A percentile compares a stretch with the other conserved stretches of the same genome.
Conservation (phyloP, 805 yeast genomes). For the Metschnikowia colocasiae region DNA sequence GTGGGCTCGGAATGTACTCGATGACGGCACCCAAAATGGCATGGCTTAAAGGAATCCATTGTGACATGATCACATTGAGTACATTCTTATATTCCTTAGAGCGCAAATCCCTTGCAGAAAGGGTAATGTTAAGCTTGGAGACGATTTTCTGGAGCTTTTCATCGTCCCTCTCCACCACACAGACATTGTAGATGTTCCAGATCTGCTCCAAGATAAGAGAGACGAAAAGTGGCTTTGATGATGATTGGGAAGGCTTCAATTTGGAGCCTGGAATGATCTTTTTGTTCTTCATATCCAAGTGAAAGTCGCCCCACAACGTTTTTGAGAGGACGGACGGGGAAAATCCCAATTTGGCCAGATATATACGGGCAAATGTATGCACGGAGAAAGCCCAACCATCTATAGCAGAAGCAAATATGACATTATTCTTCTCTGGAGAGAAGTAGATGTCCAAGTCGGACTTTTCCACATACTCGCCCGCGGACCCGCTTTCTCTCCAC, state of each 20-base stretch:
- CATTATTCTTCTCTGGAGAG: conserved; percentile 83
- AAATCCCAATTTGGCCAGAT: conserved; percentile 80
- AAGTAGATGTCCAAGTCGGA: conserved; percentile 83
- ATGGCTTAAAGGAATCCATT: conserved; percentile 91
- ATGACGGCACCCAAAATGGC: conserved; percentile 82
- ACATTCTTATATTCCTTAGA: conserved; percentile 71
- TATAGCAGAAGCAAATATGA: conserved; percentile 82
- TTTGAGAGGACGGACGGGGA: conserved; percentile 73
- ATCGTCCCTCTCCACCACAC: conserved; percentile 58
- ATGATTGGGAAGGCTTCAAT: conserved; percentile 49
- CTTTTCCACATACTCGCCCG: conserved; percentile 59
- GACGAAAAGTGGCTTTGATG: conserved; percentile 77
- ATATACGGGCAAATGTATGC: conserved; percentile 82
- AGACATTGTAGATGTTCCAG: conserved; percentile 84
- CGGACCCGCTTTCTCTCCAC: conserved; percentile 65
- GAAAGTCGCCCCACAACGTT: conserved; percentile 95
- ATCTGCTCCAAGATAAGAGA: conserved; percentile 82
- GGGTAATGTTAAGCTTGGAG: conserved; percentile 60
- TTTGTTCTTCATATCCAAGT: conserved; percentile 84
- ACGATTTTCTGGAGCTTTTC: conserved; percentile 76
- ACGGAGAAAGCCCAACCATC: conserved; percentile 98
- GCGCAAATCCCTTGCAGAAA: conserved; percentile 70
- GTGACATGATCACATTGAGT: conserved; percentile 68
- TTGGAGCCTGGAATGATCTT: conserved; percentile 68
- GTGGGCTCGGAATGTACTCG: conserved; percentile 82